phyloP scores from a whole-genome alignment of 768 basidiomycete species.

The Guyanaporus albipodus region DNA sequence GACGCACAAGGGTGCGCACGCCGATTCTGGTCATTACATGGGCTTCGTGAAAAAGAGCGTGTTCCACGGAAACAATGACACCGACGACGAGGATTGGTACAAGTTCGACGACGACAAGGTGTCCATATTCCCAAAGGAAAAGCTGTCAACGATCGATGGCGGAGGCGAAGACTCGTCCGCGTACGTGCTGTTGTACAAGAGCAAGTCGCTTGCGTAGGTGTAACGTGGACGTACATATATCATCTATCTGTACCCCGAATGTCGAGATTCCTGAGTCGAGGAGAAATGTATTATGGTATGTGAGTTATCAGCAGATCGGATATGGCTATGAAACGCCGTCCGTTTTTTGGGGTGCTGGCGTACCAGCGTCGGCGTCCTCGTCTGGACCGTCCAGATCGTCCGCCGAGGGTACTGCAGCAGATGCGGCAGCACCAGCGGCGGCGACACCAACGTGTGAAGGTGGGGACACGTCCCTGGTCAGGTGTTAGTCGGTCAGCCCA shows the following conservation, averaged over 20 bases:
- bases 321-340: constrained; percentile 23
- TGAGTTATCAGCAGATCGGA: constrained; percentile 7
- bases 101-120: constrained; percentile 98
- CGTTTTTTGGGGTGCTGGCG: constrained; percentile 14
- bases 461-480: constrained; percentile 59
- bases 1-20: constrained; percentile 94
- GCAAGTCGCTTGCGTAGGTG: constrained; percentile 42
- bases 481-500: neutral
- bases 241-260: constrained; percentile 14
- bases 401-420: constrained; percentile 71
- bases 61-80: constrained; percentile 41
- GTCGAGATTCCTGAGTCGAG: constrained; percentile 4
- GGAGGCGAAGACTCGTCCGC: constrained; percentile 90
- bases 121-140: constrained; percentile 79
- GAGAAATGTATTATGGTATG: constrained; percentile 12
- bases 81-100: constrained; percentile 79
- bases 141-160: constrained; percentile 79
- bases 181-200: constrained; percentile 84
- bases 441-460: constrained; percentile 43
- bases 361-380: constrained; percentile 21
- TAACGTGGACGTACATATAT: constrained; percentile 12
- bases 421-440: constrained; percentile 59
- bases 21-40: constrained; percentile 95
- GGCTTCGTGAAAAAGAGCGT: constrained; percentile 81
- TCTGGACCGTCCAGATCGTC: constrained; percentile 54